Base-by-base conservation (phyloP, 768 basidiomycete species). In the Rhodotorula kratochvilovae region DNA sequence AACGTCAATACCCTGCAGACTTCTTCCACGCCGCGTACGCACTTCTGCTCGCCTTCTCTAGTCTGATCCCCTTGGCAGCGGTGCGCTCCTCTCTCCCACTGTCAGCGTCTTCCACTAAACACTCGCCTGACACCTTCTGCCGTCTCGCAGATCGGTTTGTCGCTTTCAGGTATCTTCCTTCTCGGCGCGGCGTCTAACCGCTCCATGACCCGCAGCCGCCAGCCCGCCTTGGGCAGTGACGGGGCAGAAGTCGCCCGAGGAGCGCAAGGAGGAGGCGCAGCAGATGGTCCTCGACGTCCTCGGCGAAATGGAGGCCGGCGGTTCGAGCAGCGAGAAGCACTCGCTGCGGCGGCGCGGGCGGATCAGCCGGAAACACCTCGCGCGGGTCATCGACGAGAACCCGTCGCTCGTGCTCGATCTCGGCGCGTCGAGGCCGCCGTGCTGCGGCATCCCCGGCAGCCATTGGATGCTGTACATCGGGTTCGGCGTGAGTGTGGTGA, bases 11-110 rank as follows among this genome's bases (percentile, higher is more conserved):
- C 19, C 3, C 13, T 12, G 16, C 63, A 70, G 70, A 71, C 53
- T 63, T 59, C 50, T 71, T 71, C 27, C 70, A 71, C 29, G 70
- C 70, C n/a, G 61, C 61, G 0, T 71, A 71, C 61, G 66, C 66
- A 2, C 50, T 71, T 4, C 42, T 71, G 11, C 66, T 71, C 33
- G 70, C 70, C 25, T 57, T 71, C 29, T 63, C 70, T 3, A 59
- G 61, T 13, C 57, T 71, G 25, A 71, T 71, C 5, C 70, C 70
- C 19, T 43, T 71, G 0, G 63, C 66, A 0, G 70, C 70, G 0
- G 65, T 59, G 23, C 33, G 65, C 15, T 12, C 33, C 10, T 31
- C 16, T 4, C 25, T 8, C 0, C 6, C 63, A 13, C 21, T 8
- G 23, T 50, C 48, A 25, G 48, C 25, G 25, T 35, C 8, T 3